These are phyloP conservation scores for Pseudogymnoascus sp. DNA, from an alignment of 2,329 filamentous ascomycete genomes.

Conservation along the genomic window DNA sequence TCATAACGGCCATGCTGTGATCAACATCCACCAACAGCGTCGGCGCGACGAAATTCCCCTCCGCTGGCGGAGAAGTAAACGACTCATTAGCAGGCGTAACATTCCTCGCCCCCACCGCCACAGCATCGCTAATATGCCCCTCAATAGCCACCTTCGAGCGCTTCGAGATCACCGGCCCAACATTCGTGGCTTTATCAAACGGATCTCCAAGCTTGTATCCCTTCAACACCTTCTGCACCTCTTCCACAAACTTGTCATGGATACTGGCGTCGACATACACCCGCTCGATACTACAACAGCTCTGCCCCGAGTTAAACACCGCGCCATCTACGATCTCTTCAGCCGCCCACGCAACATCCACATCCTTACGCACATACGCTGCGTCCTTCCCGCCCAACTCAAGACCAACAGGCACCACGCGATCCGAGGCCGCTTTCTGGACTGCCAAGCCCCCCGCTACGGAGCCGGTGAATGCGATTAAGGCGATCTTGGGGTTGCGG, in stretches of 20 bases:
- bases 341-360: slow-evolving; percentile 84
- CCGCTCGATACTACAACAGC: slow-evolving; percentile 87
- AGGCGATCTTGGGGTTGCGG: slow-evolving; percentile 42
- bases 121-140: slow-evolving; percentile 72
- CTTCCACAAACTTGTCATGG: slow-evolving; percentile 74
- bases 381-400: slow-evolving; percentile 95
- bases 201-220: slow-evolving; percentile 87
- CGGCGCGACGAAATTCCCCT: slow-evolving; percentile 83
- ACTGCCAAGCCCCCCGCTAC: slow-evolving; percentile 81
- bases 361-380: slow-evolving; percentile 78
- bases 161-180: slow-evolving; percentile 85
- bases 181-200: slow-evolving; percentile 66
- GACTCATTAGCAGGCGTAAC: slow-evolving; percentile 74
- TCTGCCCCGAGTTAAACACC: slow-evolving; percentile 98
- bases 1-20: slow-evolving; percentile 84
- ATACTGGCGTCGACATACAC: slow-evolving; percentile 84
- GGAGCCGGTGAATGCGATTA: slow-evolving; percentile 82
- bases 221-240: slow-evolving; percentile 70
- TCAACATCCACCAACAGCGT: slow-evolving; percentile 73
- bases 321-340: slow-evolving; percentile 92
- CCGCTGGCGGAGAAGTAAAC: slow-evolving; percentile 64
- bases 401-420: slow-evolving; percentile 77
- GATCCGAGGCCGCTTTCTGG: slow-evolving; percentile 75
- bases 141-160: slow-evolving; percentile 69
- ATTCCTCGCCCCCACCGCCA: slow-evolving; percentile 77